Evolutionary conservation across 192 early-diverging fungal genomes (phyloP).

Genomic region (Entophlyctis helioformis): DNA sequence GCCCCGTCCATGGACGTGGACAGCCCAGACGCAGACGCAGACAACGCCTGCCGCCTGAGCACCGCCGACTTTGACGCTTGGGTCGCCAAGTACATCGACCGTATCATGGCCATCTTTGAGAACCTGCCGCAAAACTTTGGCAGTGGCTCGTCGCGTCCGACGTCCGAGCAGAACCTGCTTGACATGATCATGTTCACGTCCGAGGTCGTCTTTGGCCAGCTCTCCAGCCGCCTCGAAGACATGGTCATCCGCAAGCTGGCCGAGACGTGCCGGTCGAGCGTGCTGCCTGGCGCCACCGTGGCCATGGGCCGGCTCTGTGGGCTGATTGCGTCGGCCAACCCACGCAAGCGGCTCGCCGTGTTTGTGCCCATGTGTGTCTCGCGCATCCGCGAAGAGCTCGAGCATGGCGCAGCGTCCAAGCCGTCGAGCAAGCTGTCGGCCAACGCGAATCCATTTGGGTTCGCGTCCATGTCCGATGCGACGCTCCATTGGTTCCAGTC

Average conservation of each 20-base stretch:
- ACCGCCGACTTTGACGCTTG: constrained; percentile 82
- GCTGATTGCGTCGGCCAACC: constrained; percentile 22
- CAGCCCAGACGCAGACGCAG: constrained; percentile 33
- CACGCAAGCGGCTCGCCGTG: constrained; percentile 27
- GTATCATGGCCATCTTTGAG: constrained; percentile 66
- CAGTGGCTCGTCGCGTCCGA: constrained; percentile 1
- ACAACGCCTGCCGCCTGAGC: constrained; percentile 56
- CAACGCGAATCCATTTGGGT: constrained; percentile 27
- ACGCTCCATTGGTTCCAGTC: constrained; percentile 69
- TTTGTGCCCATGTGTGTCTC: constrained; percentile 47
- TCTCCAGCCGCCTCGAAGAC: constrained; percentile 50
- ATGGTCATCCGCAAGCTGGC: constrained; percentile 46
- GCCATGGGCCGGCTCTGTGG: constrained; percentile 45
- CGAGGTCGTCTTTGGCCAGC: constrained; percentile 56
- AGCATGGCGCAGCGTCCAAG: constrained; percentile 46
- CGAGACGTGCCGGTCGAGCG: constrained; percentile 40
- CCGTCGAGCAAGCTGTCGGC: constrained; percentile 23
- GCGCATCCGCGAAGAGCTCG: constrained; percentile 50
- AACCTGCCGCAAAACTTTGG: constrained; percentile 59
- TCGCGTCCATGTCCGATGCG: constrained; percentile 44
- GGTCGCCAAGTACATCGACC: constrained; percentile 68
- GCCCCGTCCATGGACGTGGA: neutral
- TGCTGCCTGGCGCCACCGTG: constrained; percentile 59
- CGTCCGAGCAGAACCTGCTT: constrained; percentile 3
- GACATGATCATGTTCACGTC: constrained; percentile 21